Conservation (phyloP, 441 rosid genomes). For the Bocquillonia castaneifolia region DNA sequence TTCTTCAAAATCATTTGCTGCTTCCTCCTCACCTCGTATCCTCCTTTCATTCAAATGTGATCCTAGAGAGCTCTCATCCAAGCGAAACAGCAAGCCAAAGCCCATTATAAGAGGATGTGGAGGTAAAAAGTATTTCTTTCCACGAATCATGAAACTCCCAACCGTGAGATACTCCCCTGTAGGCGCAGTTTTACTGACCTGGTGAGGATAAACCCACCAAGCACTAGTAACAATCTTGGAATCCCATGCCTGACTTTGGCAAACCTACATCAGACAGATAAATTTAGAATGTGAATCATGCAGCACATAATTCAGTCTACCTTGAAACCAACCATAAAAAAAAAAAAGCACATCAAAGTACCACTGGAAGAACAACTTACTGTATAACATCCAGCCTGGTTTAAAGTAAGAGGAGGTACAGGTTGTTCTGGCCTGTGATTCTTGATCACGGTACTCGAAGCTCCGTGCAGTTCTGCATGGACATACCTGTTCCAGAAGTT, state of each 20-base stretch:
- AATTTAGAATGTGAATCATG: slow-evolving; percentile 14
- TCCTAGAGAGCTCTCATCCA: slow-evolving; percentile 98
- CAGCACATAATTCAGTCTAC: slow-evolving; percentile 14
- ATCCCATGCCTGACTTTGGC: slow-evolving; percentile 98
- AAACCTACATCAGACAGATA: slow-evolving; percentile 53
- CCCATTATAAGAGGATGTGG: slow-evolving; percentile 99
- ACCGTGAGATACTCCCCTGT: slow-evolving; percentile 94
- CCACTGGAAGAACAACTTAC: slow-evolving; percentile 34
- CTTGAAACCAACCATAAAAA: background rate
- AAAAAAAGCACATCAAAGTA: background rate
- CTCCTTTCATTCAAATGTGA: slow-evolving; percentile 96
- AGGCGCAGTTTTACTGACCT: slow-evolving; percentile 98
- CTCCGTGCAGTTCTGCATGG: slow-evolving; percentile 97
- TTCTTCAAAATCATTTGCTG: slow-evolving; percentile 54
- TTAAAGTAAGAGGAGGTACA: slow-evolving; percentile 87
- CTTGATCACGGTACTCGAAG: slow-evolving; percentile 93
- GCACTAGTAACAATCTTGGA: slow-evolving; percentile 97
- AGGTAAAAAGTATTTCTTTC: slow-evolving; percentile 94
- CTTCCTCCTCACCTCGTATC: slow-evolving; percentile 95
- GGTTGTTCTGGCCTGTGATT: slow-evolving; percentile 88
- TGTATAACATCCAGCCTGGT: slow-evolving; percentile 96
- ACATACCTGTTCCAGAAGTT: slow-evolving; percentile 58
- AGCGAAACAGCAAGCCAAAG: slow-evolving; percentile 87
- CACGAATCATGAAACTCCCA: slow-evolving; percentile 99
- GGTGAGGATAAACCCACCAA: slow-evolving; percentile 99